Evolutionary conservation across 2,329 filamentous ascomycete genomes (phyloP), one percentile per base, ranked within the genome.

Genomic region (Xylariaceae sp.): DNA sequence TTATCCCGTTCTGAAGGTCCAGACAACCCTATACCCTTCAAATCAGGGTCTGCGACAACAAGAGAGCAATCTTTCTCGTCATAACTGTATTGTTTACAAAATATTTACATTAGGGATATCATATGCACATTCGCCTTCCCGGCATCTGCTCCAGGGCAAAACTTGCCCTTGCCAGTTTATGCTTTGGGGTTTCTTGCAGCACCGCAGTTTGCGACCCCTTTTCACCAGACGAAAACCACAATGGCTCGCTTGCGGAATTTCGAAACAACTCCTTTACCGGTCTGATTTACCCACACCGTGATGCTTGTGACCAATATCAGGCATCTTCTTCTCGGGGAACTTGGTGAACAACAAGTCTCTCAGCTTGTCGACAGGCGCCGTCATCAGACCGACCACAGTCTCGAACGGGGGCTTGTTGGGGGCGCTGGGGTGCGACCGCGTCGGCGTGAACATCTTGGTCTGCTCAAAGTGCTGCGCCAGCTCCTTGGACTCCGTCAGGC

Each of bases 331-430:
- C 11, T 63, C 56, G 0, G 70, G 71, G 50, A 73, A 76, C 47
- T 65, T 70, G 9, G 67, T 56, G 47, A 77, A 73, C 6, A 44
- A 31, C 3, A 74, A 33, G 57, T 76, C 70, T 21, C 57, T 55
- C 14, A 77, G 46, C 40, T 66, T 67, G 53, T 76, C 74, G n/a
- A 76, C 56, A 1, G 73, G 73, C 9, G 72, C 71, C 2, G 66
- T 58, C 54, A 77, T 51, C 24, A 76, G 50, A 0, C 66, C 68
- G 16, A 61, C 61, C 0, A 63, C 65, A 0, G 68, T 74, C 59
- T 74, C 71, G 42, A 72, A 74, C 0, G 65, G 67, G 1, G 68
- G 69, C 36, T 65, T 66, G 42, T 70, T 62, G 3, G 69, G 69
- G 2, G 63, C 57, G 33, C 51, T 54, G n/a, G 68, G 67, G 48